Evolutionary conservation across 768 basidiomycete species (phyloP), one percentile per base, ranked within the genome.

Genomic region (Kwoniella dejecticola): DNA sequence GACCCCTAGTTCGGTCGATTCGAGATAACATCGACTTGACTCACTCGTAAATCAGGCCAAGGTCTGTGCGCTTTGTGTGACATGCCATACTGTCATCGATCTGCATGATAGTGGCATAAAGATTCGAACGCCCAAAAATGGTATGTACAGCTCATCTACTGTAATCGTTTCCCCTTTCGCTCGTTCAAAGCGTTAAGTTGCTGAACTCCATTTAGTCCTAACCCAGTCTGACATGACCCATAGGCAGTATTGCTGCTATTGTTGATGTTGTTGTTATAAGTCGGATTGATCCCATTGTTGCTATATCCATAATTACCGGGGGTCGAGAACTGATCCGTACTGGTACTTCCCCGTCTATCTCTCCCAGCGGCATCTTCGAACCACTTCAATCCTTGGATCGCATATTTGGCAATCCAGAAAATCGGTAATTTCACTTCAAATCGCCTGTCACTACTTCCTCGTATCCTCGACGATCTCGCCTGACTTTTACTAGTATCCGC

Each of bases 401-500:
- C 71, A 52, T 65, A 71, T 11, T 64, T 59, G 15, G 74, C 74
- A 17, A 71, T 44, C 49, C 68, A 64, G 57, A 75, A 75, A 11
- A 75, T 49, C 5, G 74, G 74, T 10, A 75, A 58, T 47, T 52
- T 60, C 27, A 59, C 4, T 30, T 52, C 15, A 24, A 56, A 40
- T 19, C 27, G 4, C 29, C 3, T 19, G 33, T 1, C 12, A 8
- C 30, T 31, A 7, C 46, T 24, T 26, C 23, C 24, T 24, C 27
- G 11, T 24, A 11, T 41, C 30, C 2, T 42, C 27, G 42, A n/a
- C 3, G 6, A 31, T 19, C 15, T 13, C 19, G 36, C 5, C 26
- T 23, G 24, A 0, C 31, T 26, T 26, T 24, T 29, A n/a, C 19
- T n/a, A 46, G 31, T 42, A 56, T 30, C 13, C 47, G 23, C 31